Evolutionary conservation across 768 basidiomycete genomes (phyloP).

Genomic region (Auricularia heimuer): DNA sequence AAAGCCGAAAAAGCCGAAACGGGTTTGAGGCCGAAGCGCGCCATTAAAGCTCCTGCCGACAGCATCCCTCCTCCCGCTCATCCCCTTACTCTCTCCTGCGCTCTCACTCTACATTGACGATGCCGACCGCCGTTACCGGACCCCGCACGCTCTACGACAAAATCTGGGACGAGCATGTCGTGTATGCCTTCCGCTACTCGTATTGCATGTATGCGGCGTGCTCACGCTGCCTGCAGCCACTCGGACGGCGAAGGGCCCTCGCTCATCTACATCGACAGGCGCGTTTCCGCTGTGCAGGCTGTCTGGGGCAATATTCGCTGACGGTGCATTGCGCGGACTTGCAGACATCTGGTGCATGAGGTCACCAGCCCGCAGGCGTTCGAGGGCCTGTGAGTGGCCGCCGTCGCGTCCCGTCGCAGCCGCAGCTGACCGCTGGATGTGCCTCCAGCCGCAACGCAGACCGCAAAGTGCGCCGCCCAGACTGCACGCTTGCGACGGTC

Average conservation of each 20-base stretch:
- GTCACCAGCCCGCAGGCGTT: slow-evolving; percentile 93
- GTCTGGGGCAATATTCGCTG: slow-evolving; percentile 1
- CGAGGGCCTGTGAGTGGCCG: slow-evolving; percentile 58
- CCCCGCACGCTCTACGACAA: slow-evolving; percentile 95
- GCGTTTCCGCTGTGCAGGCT: slow-evolving; percentile 11
- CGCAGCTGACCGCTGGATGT: slow-evolving; percentile 9
- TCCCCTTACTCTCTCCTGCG: neutral
- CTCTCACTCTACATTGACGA: slow-evolving; percentile 16
- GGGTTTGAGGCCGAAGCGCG: neutral
- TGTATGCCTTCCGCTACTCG: slow-evolving; percentile 38
- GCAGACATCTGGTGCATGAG: slow-evolving; percentile 67
- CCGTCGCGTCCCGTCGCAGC: slow-evolving; percentile 1
- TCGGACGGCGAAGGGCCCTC: slow-evolving; percentile 66
- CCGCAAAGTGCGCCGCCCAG: slow-evolving; percentile 69
- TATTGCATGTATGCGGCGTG: slow-evolving; percentile 3
- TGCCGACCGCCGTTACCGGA: slow-evolving; percentile 45
- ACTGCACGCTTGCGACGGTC: slow-evolving; percentile 83
- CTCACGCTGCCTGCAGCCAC: slow-evolving; percentile 36
- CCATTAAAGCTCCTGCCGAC: neutral
- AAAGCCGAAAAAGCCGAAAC: slow-evolving; percentile 1
- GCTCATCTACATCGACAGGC: slow-evolving; percentile 79
- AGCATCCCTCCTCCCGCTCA: neutral
- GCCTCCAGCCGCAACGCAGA: slow-evolving; percentile 53
- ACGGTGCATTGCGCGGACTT: neutral
- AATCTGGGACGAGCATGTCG: slow-evolving; percentile 95